Conservation (phyloP, 2,329 filamentous ascomycete species). For the Atkinsonella texensis region DNA sequence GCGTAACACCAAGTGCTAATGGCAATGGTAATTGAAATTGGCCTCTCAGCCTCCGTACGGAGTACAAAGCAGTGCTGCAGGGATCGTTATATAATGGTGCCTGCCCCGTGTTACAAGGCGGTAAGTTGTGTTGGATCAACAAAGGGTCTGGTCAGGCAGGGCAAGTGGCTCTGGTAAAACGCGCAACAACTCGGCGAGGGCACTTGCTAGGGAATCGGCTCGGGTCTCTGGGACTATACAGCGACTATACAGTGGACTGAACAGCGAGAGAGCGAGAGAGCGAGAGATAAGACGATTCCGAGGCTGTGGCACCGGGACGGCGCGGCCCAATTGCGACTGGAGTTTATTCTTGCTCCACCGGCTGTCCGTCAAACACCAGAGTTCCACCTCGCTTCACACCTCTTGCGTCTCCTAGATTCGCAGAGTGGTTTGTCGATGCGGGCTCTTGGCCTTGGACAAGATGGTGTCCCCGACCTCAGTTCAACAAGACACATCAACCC, state of each 20-base stretch:
- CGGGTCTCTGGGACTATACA: too few relatives aligned
- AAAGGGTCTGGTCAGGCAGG: too few relatives aligned
- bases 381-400: too few relatives aligned
- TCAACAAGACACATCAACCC: neutral
- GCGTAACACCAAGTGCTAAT: neutral
- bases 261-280: too few relatives aligned
- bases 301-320: neutral
- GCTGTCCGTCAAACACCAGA: neutral
- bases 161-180: neutral
- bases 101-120: neutral
- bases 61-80: neutral
- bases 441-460: too few relatives aligned
- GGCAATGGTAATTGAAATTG: neutral
- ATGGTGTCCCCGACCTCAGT: neutral
- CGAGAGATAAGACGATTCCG: neutral
- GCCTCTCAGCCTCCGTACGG: too few relatives aligned
- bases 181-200: neutral
- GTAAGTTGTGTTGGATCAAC: neutral
- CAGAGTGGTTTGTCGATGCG: too few relatives aligned
- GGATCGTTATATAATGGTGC: neutral
- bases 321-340: neutral
- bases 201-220: too few relatives aligned
- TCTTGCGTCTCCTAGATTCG: too few relatives aligned
- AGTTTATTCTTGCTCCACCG: neutral
- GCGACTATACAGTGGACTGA: too few relatives aligned